phyloP scores from a whole-genome alignment of 2,329 filamentous ascomycete genomes.

The Xylaria hypoxylon region DNA sequence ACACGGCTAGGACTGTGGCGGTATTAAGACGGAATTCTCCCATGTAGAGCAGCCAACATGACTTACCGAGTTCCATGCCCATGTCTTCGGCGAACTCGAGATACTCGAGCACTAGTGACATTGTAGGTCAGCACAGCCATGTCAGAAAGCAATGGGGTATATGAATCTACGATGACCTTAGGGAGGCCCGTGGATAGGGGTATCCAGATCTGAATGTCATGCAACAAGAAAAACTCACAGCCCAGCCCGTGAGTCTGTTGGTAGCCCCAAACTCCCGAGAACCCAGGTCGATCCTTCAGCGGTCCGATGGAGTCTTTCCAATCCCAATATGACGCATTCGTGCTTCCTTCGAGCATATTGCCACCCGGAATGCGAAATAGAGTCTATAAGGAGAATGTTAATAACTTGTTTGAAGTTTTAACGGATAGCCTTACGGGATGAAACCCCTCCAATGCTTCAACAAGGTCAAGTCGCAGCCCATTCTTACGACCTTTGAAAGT shows the following conservation, averaged over 20 bases:
- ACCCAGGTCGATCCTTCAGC: slow-evolving; percentile 65
- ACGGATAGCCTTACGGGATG: slow-evolving; percentile 56
- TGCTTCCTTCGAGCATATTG: slow-evolving; percentile 68
- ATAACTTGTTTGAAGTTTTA: not conserved
- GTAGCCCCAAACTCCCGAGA: slow-evolving; percentile 69
- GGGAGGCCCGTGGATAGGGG: not conserved
- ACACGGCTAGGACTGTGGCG: slow-evolving; percentile 65
- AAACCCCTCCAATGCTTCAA: slow-evolving; percentile 62
- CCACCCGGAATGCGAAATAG: slow-evolving; percentile 75
- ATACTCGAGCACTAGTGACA: slow-evolving; percentile 64
- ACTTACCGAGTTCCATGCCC: slow-evolving; percentile 62
- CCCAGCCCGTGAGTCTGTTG: slow-evolving; percentile 72
- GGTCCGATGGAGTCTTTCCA: slow-evolving; percentile 67
- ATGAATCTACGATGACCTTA: not conserved
- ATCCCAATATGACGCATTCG: slow-evolving; percentile 59
- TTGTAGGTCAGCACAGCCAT: not conserved
- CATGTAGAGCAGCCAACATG: not conserved
- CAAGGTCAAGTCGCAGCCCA: slow-evolving; percentile 67
- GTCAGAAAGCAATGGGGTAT: not conserved
- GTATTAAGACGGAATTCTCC: slow-evolving; percentile 17
- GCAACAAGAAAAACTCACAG: slow-evolving; percentile 31
- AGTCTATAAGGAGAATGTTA: slow-evolving; percentile 48
- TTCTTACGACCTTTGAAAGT: slow-evolving; percentile 70
- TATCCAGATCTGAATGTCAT: not conserved
- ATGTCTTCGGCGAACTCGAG: slow-evolving; percentile 71